Percentiles rank a stretch among this genome's conserved stretches.
phyloP scores from a whole-genome alignment of 345 rosid genomes.

The Euclidium syriacum region DNA sequence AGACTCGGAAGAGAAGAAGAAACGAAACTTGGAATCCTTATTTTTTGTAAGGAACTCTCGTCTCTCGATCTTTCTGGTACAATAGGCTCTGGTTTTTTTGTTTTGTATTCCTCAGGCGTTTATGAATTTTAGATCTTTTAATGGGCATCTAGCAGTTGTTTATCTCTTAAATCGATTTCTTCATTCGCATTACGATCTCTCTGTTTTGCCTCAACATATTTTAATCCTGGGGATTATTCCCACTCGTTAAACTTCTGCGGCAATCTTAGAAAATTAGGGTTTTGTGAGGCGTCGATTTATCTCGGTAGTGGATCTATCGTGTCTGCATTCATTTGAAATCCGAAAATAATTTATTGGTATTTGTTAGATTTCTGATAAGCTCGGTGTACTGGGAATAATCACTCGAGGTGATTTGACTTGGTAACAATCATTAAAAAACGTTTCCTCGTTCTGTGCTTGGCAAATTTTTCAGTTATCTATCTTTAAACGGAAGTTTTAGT shows the following conservation, averaged over 20 bases:
- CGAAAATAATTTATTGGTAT: not conserved
- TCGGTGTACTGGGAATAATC: not conserved
- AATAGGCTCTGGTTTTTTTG: not conserved
- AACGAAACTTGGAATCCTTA: not conserved
- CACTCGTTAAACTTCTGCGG: not conserved
- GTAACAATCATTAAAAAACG: not conserved
- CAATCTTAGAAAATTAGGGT: conserved; percentile 16
- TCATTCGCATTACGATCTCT: not conserved
- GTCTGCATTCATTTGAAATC: not conserved
- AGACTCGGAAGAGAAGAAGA: not conserved
- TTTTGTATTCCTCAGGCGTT: not conserved
- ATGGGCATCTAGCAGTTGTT: not conserved
- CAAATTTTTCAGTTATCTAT: not conserved
- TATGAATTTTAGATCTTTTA: conserved; percentile 4
- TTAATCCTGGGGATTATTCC: not conserved
- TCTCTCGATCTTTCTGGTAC: not conserved
- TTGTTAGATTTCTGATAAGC: not conserved
- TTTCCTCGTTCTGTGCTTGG: not conserved
- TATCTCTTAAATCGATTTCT: not conserved
- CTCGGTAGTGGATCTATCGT: not conserved
- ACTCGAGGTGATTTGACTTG: not conserved
- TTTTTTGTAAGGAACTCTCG: not conserved
- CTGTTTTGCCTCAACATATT: not conserved
- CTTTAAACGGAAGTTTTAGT: not conserved
- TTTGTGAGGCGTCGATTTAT: not conserved